A percentile compares a stretch with the other conserved stretches of the same genome.
These are phyloP conservation scores for Blastomyces gilchristii DNA, from an alignment of 2,329 filamentous ascomycete genomes.

Conservation along the genomic window DNA sequence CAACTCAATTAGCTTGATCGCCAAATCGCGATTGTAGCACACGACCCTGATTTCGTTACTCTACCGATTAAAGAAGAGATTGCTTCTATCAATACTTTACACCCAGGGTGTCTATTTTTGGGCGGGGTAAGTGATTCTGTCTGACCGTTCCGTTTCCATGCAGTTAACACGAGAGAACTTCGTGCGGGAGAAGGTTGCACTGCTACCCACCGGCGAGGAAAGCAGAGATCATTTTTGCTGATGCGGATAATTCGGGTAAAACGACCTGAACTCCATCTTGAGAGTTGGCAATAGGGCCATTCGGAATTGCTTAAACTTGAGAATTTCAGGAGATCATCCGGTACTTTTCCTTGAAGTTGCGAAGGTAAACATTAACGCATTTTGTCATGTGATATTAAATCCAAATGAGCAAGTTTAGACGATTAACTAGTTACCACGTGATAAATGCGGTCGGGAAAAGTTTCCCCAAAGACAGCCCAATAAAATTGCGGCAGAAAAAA, in stretches of 20 bases:
- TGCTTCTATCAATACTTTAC: neutral
- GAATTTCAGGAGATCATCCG: neutral
- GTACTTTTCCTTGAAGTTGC: no score
- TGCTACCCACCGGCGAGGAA: neutral
- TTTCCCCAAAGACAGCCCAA: neutral
- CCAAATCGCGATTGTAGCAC: neutral
- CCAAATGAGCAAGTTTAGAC: no score
- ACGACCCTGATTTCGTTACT: neutral
- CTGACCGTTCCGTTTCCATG: neutral
- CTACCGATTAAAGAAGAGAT: neutral
- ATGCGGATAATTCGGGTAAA: neutral
- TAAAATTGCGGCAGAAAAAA: conserved; percentile 8
- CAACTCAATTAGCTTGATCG: neutral
- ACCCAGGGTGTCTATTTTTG: neutral
- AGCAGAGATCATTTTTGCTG: neutral
- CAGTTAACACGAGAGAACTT: neutral
- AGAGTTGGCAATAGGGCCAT: neutral
- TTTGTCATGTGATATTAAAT: no score
- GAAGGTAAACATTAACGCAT: no score
- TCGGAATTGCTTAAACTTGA: neutral
- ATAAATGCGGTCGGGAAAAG: conserved; percentile 5
- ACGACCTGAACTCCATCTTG: neutral
- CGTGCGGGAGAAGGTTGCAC: neutral
- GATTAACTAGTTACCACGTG: neutral
- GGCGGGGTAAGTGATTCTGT: neutral